Conservation (phyloP, 208 protist genomes). For the Jaenimonas drosophilae region DNA sequence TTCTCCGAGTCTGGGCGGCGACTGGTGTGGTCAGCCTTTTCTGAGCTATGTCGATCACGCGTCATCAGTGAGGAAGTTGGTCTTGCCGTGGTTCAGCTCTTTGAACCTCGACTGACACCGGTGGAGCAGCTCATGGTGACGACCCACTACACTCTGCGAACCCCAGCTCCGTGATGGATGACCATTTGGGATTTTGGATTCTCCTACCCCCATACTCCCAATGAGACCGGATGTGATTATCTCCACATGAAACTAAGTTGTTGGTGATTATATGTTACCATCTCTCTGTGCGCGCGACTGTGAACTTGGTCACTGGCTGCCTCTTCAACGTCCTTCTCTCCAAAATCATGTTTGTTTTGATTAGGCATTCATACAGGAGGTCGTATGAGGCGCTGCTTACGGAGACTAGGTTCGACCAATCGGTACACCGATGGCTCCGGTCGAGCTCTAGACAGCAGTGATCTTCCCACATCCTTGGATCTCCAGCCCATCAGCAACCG, state of each 20-base stretch:
- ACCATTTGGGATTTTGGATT: too few species aligned
- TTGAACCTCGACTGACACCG: conserved; percentile 29
- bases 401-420: conserved; percentile 58
- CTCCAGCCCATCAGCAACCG: conserved; percentile 80
- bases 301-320: too few species aligned
- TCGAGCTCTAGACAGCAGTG: conserved; percentile 40
- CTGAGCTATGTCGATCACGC: conserved; percentile 16
- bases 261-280: too few species aligned
- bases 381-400: conserved; percentile 29
- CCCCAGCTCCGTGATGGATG: neutral
- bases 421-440: conserved; percentile 84
- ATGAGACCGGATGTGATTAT: too few species aligned
- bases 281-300: too few species aligned
- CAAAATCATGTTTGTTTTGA: neutral
- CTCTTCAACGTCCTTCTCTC: neutral
- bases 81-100: conserved; percentile 15
- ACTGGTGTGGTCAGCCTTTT: conserved; percentile 38
- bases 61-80: conserved; percentile 20
- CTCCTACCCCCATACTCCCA: too few species aligned
- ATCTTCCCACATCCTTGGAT: conserved; percentile 54
- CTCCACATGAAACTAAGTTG: too few species aligned
- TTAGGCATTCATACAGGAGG: conserved; percentile 8
- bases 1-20: conserved; percentile 33
- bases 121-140: conserved; percentile 66
- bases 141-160: conserved; percentile 4